These are phyloP conservation scores for Actinidia chinensis DNA, from an alignment of 179 eudicot species.

Conservation along the genomic window DNA sequence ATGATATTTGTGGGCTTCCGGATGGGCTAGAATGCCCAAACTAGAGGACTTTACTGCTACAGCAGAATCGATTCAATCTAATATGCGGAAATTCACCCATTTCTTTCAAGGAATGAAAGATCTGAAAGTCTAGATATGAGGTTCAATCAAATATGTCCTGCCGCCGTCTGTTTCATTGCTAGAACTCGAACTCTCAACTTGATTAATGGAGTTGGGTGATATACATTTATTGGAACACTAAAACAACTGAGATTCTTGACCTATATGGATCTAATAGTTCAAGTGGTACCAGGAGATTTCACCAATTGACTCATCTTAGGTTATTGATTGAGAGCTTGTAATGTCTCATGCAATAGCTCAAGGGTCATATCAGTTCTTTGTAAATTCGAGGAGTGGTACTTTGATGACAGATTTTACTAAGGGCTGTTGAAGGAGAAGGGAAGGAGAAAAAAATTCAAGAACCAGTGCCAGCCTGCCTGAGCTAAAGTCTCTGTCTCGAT, in stretches of 20 bases:
- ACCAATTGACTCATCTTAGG: slow-evolving; percentile 6
- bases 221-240: slow-evolving; percentile 7
- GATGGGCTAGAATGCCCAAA: neutral
- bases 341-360: neutral
- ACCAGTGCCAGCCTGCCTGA: neutral
- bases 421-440: neutral
- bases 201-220: neutral
- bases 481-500: neutral
- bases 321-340: slow-evolving; percentile 14
- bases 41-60: neutral
- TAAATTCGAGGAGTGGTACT: slow-evolving; percentile 7
- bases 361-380: slow-evolving; percentile 4
- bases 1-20: neutral
- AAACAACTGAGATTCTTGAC: neutral
- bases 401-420: no score
- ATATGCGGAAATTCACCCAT: neutral
- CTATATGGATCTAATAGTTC: neutral
- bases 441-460: neutral
- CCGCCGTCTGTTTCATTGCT: neutral
- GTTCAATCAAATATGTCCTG: neutral
- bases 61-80: no score
- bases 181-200: neutral
- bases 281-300: slow-evolving; percentile 1
- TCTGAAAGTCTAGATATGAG: slow-evolving; percentile 6
- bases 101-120: slow-evolving; percentile 19